Evolutionary conservation across 1,284 basidiomycete species (phyloP).

Genomic region (Puccinia polysora): DNA sequence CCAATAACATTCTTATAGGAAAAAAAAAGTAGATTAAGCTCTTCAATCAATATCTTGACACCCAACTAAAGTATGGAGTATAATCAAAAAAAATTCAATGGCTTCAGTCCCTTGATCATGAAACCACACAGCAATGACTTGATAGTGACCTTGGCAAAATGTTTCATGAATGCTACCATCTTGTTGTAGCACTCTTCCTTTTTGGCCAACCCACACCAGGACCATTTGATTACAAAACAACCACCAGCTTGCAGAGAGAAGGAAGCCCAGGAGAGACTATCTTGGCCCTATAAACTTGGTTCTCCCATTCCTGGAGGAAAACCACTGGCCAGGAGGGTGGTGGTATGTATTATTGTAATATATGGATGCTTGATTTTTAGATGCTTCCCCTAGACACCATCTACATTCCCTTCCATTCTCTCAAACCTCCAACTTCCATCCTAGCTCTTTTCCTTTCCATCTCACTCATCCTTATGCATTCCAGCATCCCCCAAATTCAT

Average conservation of each 20-base stretch:
- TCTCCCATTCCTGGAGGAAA: constrained; percentile 31
- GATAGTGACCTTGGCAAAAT: constrained; percentile 33
- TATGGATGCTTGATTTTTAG: too few relatives aligned
- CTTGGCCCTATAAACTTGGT: constrained; percentile 31
- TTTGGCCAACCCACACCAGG: constrained; percentile 1
- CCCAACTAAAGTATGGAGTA: constrained; percentile 9
- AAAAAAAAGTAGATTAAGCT: constrained; percentile 62
- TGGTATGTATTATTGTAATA: too few relatives aligned
- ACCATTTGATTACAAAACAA: background rate
- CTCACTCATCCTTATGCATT: background rate
- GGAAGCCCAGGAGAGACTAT: background rate
- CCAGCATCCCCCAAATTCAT: background rate
- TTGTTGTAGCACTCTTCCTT: constrained; percentile 22
- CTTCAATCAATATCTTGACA: constrained; percentile 21
- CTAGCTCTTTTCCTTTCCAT: too few relatives aligned
- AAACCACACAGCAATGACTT: background rate
- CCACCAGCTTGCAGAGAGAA: background rate
- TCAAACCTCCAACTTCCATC: too few relatives aligned
- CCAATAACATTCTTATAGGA: constrained; percentile 95
- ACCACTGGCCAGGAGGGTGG: too few relatives aligned
- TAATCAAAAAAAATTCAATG: background rate
- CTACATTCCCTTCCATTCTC: too few relatives aligned
- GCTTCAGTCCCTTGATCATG: background rate
- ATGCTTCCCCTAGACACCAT: too few relatives aligned
- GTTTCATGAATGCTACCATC: constrained; percentile 28